Evolutionary conservation across 1,284 basidiomycete species (phyloP).

Genomic region (Tilletiopsis washingtonensis): DNA sequence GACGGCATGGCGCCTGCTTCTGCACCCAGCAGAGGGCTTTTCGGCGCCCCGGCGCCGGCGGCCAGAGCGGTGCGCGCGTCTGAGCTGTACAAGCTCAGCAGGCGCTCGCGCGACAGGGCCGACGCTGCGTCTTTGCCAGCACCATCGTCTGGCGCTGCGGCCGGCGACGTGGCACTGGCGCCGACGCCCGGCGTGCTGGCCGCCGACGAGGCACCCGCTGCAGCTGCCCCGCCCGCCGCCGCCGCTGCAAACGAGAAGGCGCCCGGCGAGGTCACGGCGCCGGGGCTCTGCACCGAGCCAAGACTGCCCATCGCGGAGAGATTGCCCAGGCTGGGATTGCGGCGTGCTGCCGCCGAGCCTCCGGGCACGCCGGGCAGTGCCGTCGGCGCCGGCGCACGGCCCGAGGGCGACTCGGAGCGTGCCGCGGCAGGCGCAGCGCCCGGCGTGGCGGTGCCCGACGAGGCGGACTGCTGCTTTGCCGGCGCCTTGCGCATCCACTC

Average conservation of each 20-base stretch:
- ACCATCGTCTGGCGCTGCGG: slow-evolving; percentile 8
- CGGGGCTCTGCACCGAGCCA: slow-evolving; percentile 2
- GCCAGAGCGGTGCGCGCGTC: slow-evolving; percentile 8
- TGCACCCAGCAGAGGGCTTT: slow-evolving; percentile 1
- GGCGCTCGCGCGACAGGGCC: slow-evolving; percentile 16
- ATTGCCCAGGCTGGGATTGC: slow-evolving; percentile 15
- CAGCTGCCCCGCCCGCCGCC: slow-evolving; percentile 7
- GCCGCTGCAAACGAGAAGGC: slow-evolving; percentile 40
- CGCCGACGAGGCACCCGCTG: slow-evolving; percentile 14
- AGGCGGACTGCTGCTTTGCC: slow-evolving; percentile 1
- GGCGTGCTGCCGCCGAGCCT: slow-evolving; percentile 8
- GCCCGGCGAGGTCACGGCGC: slow-evolving; percentile 24
- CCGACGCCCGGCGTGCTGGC: slow-evolving; percentile 12
- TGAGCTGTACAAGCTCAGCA: slow-evolving; percentile 33
- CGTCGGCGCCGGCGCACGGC: slow-evolving; percentile 16
- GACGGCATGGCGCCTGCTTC: too few relatives aligned
- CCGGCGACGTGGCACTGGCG: slow-evolving; percentile 5
- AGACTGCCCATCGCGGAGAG: slow-evolving; percentile 17
- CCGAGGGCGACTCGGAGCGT: too few relatives aligned
- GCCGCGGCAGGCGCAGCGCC: too few relatives aligned
- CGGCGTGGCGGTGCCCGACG: background rate
- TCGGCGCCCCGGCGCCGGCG: slow-evolving; percentile 1
- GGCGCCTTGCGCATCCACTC: slow-evolving; percentile 45
- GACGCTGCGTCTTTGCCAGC: slow-evolving; percentile 5
- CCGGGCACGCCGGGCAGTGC: slow-evolving; percentile 5